Base-by-base conservation (phyloP, 257 asterid species). In the Salvia hispanica region DNA sequence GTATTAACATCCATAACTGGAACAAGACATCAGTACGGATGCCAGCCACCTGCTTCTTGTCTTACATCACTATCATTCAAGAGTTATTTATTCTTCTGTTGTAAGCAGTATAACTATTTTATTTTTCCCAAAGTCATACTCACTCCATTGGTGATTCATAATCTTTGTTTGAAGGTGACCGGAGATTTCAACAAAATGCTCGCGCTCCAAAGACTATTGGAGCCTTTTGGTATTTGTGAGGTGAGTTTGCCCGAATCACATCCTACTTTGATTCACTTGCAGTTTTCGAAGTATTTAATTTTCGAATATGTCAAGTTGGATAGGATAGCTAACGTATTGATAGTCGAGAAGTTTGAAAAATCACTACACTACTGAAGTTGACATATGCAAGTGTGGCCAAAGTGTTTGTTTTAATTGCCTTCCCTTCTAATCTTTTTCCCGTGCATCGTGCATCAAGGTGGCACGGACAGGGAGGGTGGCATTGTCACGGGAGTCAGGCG, bases 381-480 rank as follows among this genome's bases (percentile, higher is more conserved):
- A 7, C 44, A 40, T 7, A 40, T 40, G 44, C 3, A 6, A 40
- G 44, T 40, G 44, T 37, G 14, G 51, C 51, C 51, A 3, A 11
- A 45, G 53, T 48, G 54, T 14, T 47, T 1, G 16, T 16, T 40
- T 3, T 51, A 15, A 5, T 51, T 51, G 12, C 33, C 6, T 50
- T 50, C 3, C 16, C 56, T 50, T 40, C n/a, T n/a, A n/a, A n/a
- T n/a, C n/a, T n/a, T n/a, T n/a, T n/a, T n/a, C n/a, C n/a, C n/a
- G n/a, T n/a, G n/a, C n/a, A n/a, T n/a, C n/a, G n/a, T n/a, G n/a
- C n/a, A n/a, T n/a, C n/a, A n/a, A 7, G 97, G 97, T 90, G 81
- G 97, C 95, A 8, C 80, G 97, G 72, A 90, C 97, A 0, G 96
- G 97, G 58, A 85, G 97, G 74, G 84, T 88, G 77, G 97, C 96